A percentile compares a stretch with the other conserved stretches of the same genome.
phyloP scores from a whole-genome alignment of 2,329 filamentous ascomycete genomes.

The Coniochaeta pulveracea region DNA sequence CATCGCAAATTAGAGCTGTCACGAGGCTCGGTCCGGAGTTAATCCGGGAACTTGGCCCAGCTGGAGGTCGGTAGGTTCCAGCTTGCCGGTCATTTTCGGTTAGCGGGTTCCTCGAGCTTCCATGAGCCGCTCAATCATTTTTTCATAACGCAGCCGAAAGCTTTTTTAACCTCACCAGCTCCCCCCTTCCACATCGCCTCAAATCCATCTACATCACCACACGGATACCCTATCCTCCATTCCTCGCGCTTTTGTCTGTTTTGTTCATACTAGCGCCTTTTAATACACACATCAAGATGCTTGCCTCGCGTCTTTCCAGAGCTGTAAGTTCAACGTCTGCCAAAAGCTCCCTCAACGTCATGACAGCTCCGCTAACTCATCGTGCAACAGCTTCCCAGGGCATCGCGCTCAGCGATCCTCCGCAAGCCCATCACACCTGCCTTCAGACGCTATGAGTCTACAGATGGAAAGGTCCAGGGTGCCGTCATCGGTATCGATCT shows the following conservation, averaged over 20 bases:
- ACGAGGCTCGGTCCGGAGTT: no score
- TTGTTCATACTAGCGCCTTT: conserved; percentile 19
- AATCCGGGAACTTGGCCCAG: no score
- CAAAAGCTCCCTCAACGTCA: conserved; percentile 8
- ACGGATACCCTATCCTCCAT: conserved; percentile 5
- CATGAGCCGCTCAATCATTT: conserved; percentile 4
- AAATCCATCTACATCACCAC: conserved; percentile 1
- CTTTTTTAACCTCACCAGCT: conserved; percentile 4
- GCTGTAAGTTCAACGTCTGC: conserved; percentile 47
- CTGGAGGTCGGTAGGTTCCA: no score
- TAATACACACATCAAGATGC: conserved; percentile 43
- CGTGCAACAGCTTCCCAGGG: conserved; percentile 79
- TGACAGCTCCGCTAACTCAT: no score
- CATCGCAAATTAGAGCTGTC: no score
- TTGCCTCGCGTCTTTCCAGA: conserved; percentile 61
- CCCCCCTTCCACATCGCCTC: conserved; percentile 3
- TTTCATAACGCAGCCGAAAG: conserved; percentile 2
- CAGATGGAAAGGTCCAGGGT: conserved; percentile 83
- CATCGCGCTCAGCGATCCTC: conserved; percentile 56
- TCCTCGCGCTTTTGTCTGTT: conserved; percentile 21
- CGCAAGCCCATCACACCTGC: conserved; percentile 61
- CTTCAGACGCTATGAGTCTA: conserved; percentile 69
- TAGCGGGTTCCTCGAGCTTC: conserved; percentile 5
- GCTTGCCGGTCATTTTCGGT: no score
- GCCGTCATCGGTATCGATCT: conserved; percentile 97